Conservation (phyloP, 2,329 filamentous ascomycete species). For the Stachybotrys echinatus region DNA sequence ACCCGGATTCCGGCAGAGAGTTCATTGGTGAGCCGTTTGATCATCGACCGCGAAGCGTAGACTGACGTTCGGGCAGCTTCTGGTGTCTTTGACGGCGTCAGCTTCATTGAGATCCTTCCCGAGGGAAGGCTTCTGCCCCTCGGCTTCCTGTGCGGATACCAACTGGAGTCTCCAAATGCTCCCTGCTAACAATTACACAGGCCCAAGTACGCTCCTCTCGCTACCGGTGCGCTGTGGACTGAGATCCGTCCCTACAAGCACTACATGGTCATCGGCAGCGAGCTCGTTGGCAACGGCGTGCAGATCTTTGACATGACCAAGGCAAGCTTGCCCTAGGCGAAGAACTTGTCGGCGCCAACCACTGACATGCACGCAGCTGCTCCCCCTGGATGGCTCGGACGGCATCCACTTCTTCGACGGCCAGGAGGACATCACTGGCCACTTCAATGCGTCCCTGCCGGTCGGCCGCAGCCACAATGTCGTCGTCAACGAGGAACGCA, state of each 20-base stretch:
- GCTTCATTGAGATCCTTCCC: slow-evolving; percentile 38
- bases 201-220: slow-evolving; percentile 38
- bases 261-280: slow-evolving; percentile 33
- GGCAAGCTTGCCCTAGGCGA: not conserved
- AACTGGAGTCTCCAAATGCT: not conserved
- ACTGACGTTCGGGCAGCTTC: slow-evolving; percentile 20
- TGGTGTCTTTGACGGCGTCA: slow-evolving; percentile 42
- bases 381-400: slow-evolving; percentile 33
- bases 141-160: not conserved
- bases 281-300: slow-evolving; percentile 48
- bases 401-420: slow-evolving; percentile 25
- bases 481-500: slow-evolving; percentile 41
- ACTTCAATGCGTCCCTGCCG: slow-evolving; percentile 24
- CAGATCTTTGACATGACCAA: slow-evolving; percentile 60
- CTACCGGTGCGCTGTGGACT: slow-evolving; percentile 32
- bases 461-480: slow-evolving; percentile 46
- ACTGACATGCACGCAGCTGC: slow-evolving; percentile 21
- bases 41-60: not conserved
- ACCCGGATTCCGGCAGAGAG: slow-evolving; percentile 38
- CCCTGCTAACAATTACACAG: slow-evolving; percentile 10
- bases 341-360: not conserved
- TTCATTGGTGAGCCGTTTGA: slow-evolving; percentile 22
- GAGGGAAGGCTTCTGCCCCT: not conserved
- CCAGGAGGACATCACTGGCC: slow-evolving; percentile 27
- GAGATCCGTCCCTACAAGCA: slow-evolving; percentile 35